These are phyloP conservation scores for Calocybe gambosa DNA, from an alignment of 1,284 basidiomycete genomes.

Conservation along the genomic window DNA sequence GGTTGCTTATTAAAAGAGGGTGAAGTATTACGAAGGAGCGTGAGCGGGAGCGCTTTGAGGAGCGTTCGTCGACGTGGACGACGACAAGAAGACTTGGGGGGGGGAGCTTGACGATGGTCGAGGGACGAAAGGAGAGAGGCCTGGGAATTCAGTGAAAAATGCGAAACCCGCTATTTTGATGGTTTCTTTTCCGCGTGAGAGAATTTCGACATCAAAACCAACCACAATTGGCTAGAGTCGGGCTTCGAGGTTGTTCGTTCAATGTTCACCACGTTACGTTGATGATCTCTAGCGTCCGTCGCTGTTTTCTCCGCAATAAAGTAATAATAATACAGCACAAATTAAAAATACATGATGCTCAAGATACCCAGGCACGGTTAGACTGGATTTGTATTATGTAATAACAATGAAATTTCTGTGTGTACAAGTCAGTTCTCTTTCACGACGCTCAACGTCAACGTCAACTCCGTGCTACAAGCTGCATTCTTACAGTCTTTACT, in stretches of 20 bases:
- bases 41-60: conserved; percentile 2
- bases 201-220: background rate
- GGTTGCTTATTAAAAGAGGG: conserved; percentile 9
- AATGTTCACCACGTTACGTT: too few species aligned
- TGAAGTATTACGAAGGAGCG: conserved; percentile 10
- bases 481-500: background rate
- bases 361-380: too few species aligned
- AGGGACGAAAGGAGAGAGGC: conserved; percentile 2
- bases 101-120: background rate
- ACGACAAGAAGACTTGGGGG: conserved; percentile 3
- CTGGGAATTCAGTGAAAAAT: conserved; percentile 6
- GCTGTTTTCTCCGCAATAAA: too few species aligned
- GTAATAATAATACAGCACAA: too few species aligned
- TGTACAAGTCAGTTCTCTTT: background rate
- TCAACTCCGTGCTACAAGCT: background rate
- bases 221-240: background rate
- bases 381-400: background rate
- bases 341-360: too few species aligned
- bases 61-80: conserved; percentile 2
- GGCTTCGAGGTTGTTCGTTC: too few species aligned
- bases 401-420: background rate
- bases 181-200: background rate
- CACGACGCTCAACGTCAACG: background rate
- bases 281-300: too few species aligned
- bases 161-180: background rate